These are phyloP conservation scores for Diutina scorzettiae DNA, from an alignment of 1,139 yeast genomes.

Conservation along the genomic window DNA sequence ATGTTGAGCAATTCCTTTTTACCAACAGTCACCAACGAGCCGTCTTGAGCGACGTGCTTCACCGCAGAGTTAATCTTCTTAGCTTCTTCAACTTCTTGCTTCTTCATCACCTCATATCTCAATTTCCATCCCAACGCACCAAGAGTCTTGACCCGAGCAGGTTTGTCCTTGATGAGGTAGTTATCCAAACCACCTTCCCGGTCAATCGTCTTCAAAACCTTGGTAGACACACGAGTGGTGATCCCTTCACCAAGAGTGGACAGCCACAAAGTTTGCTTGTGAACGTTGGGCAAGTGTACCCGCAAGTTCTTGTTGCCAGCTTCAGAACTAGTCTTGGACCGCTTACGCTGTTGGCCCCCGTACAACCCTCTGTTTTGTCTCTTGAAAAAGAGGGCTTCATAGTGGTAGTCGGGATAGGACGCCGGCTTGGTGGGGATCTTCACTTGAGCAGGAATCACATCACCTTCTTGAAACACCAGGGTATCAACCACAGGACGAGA, in stretches of 20 bases:
- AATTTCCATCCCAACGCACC: conserved; percentile 90
- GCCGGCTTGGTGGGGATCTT: conserved; percentile 1
- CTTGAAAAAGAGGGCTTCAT: conserved; percentile 65
- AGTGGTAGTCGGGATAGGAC: conserved; percentile 71
- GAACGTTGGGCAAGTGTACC: conserved; percentile 74
- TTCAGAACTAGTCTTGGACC: conserved; percentile 73
- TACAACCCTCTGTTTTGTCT: conserved; percentile 79
- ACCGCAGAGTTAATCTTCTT: not conserved
- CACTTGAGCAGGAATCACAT: conserved; percentile 1
- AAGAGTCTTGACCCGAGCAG: conserved; percentile 82
- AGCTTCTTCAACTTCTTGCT: conserved; percentile 16
- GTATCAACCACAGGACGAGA: conserved; percentile 19
- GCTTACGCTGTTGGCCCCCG: conserved; percentile 76
- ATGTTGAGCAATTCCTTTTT: conserved; percentile 3
- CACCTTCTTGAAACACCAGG: not conserved
- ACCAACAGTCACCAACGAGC: not conserved
- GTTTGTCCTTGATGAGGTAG: conserved; percentile 72
- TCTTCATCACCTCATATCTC: conserved; percentile 55
- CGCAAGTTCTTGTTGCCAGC: conserved; percentile 62
- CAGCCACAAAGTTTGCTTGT: conserved; percentile 65
- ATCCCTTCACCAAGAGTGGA: conserved; percentile 52
- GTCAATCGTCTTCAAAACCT: conserved; percentile 74
- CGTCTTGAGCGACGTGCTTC: not conserved
- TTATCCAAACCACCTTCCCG: conserved; percentile 92
- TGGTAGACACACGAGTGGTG: conserved; percentile 57